Conservation (phyloP, 2,329 filamentous ascomycete genomes). For the Thielaviopsis musarum region DNA sequence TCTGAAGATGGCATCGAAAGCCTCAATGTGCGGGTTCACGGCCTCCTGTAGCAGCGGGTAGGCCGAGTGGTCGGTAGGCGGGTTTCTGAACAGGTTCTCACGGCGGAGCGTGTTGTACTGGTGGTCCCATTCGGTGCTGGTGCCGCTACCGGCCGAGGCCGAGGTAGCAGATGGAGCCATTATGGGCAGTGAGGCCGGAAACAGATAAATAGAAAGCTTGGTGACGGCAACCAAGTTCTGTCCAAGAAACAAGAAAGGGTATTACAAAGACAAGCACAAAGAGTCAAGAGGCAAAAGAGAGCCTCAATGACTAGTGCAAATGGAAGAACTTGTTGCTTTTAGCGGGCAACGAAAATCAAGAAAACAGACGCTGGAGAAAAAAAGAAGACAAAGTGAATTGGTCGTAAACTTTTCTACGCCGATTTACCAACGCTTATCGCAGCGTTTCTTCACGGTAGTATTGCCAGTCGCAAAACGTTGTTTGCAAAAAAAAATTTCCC, state of each 20-base stretch:
- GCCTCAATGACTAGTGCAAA: not conserved
- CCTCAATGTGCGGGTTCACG: conserved; percentile 84
- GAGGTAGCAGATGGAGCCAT: conserved; percentile 9
- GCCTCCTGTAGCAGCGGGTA: conserved; percentile 75
- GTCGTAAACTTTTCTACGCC: not conserved
- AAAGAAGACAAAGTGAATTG: not conserved
- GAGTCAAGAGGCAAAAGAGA: not conserved
- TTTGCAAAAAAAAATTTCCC: conserved; percentile 11
- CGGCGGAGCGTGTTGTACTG: conserved; percentile 74
- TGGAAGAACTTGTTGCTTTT: not conserved
- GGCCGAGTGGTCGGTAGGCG: conserved; percentile 71
- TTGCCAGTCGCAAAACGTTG: not conserved
- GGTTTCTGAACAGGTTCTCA: conserved; percentile 76
- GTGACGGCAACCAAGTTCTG: conserved; percentile 2
- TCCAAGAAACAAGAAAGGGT: not conserved
- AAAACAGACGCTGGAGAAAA: not conserved
- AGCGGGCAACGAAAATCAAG: not conserved
- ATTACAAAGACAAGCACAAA: not conserved
- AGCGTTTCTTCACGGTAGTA: not conserved
- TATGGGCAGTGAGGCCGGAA: not conserved
- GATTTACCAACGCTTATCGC: conserved; percentile 5
- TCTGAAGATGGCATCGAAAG: conserved; percentile 76
- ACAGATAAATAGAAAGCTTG: not conserved
- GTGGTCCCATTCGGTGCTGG: conserved; percentile 61
- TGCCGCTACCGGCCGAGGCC: conserved; percentile 22